Conservation (phyloP, 106 monocot species). For the Gastrodia elata region DNA sequence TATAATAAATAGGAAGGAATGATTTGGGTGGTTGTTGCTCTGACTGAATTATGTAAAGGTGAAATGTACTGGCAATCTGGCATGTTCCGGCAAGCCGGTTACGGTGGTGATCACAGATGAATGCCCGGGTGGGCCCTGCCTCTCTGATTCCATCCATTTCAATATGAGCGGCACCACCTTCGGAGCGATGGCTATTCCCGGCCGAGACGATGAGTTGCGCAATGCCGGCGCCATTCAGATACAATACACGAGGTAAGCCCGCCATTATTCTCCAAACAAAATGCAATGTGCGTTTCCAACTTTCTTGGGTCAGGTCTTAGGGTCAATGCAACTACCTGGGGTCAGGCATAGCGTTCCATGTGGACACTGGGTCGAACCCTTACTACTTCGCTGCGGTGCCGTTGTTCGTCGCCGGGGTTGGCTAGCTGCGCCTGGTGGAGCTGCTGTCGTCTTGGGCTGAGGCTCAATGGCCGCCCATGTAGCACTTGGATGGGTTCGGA, state of each 20-base stretch:
- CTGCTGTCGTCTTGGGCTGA: constrained; percentile 2
- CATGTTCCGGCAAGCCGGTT: constrained; percentile 57
- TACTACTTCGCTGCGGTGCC: constrained; percentile 38
- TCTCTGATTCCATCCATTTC: constrained; percentile 50
- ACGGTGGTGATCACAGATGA: constrained; percentile 74
- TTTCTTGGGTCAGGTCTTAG: too few species aligned
- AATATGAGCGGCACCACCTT: constrained; percentile 78
- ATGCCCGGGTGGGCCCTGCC: constrained; percentile 65
- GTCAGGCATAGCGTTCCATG: constrained; percentile 27
- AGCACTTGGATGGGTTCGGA: constrained; percentile 50
- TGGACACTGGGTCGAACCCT: constrained; percentile 34
- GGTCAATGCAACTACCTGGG: constrained; percentile 35
- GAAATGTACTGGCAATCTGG: constrained; percentile 39
- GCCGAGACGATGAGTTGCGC: constrained; percentile 44
- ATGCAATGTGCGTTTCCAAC: too few species aligned
- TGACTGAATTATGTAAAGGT: constrained; percentile 21
- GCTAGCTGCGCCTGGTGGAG: constrained; percentile 28
- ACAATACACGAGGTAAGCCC: constrained; percentile 26
- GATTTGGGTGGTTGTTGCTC: too few species aligned
- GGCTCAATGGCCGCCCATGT: constrained; percentile 29
- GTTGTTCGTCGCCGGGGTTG: constrained; percentile 40
- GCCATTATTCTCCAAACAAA: too few species aligned
- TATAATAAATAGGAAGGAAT: too few species aligned
- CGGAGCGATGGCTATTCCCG: constrained; percentile 54
- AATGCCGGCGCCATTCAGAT: constrained; percentile 29